Percentiles rank a stretch among this genome's conserved stretches.
These are phyloP conservation scores for Endocladia muricata DNA, from an alignment of 31 red algal genomes.

Conservation along the genomic window DNA sequence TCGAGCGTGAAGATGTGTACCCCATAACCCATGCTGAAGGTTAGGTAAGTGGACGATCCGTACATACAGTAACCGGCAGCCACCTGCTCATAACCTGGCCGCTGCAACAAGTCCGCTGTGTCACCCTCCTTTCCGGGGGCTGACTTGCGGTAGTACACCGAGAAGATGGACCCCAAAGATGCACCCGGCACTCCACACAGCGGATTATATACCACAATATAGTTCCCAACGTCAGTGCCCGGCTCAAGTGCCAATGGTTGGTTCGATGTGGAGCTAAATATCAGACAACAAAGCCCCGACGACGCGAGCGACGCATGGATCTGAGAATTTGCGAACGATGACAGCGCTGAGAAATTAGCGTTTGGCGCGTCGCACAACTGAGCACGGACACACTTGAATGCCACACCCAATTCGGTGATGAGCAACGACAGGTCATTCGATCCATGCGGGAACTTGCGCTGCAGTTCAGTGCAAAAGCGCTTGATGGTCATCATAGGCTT, in stretches of 20 bases:
- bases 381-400: conserved; percentile 88
- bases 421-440: conserved; percentile 84
- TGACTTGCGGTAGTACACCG: conserved; percentile 96
- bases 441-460: conserved; percentile 92
- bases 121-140: conserved; percentile 90
- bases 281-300: conserved; percentile 93
- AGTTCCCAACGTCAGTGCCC: conserved; percentile 84
- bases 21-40: conserved; percentile 85
- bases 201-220: conserved; percentile 94
- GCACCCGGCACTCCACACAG: conserved; percentile 81
- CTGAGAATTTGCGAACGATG: conserved; percentile 77
- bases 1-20: conserved; percentile 91
- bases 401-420: conserved; percentile 89
- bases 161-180: conserved; percentile 86
- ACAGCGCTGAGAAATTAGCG: conserved; percentile 67
- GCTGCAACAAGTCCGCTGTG: conserved; percentile 87
- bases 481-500: conserved; percentile 92
- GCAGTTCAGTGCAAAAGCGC: conserved; percentile 91
- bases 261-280: conserved; percentile 74
- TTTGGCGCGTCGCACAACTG: conserved; percentile 82
- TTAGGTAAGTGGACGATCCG: conserved; percentile 72
- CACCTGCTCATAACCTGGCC: conserved; percentile 94
- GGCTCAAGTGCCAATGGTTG: conserved; percentile 81
- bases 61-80: conserved; percentile 95
- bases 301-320: conserved; percentile 90